phyloP scores from a whole-genome alignment of 495 filamentous ascomycete species.

The Emericellopsis terricola region DNA sequence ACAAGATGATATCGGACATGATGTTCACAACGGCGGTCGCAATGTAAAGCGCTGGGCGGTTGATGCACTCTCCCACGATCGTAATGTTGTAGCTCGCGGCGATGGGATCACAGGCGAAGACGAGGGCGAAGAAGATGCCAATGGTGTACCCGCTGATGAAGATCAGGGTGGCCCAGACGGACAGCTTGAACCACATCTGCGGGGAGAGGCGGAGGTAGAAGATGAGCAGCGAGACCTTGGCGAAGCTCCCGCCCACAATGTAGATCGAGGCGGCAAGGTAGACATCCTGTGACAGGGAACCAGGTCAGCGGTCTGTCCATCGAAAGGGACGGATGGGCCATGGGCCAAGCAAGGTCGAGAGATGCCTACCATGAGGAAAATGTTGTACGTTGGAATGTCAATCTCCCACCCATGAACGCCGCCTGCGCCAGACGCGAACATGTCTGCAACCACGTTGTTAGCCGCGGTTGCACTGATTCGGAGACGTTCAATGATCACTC shows the following conservation, averaged over 20 bases:
- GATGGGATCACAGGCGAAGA: slow-evolving; percentile 19
- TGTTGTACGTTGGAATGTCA: not conserved
- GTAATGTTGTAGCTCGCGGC: slow-evolving; percentile 11
- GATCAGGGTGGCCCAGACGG: slow-evolving; percentile 1
- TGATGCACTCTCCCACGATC: slow-evolving; percentile 1
- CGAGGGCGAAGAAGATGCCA: slow-evolving; percentile 7
- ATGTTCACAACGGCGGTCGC: not conserved
- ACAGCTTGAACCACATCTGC: not conserved
- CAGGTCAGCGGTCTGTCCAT: too few species aligned
- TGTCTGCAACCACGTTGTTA: not conserved
- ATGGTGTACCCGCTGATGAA: slow-evolving; percentile 1
- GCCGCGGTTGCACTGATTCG: too few species aligned
- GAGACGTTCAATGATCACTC: too few species aligned
- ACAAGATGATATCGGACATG: not conserved
- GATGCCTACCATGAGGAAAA: not conserved
- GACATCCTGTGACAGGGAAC: not conserved
- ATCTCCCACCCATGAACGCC: not conserved
- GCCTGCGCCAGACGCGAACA: not conserved
- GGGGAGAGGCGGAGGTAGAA: slow-evolving; percentile 5
- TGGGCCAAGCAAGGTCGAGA: not conserved
- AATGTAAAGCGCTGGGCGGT: not conserved
- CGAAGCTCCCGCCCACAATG: not conserved
- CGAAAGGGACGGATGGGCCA: too few species aligned
- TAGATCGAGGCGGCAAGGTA: not conserved
- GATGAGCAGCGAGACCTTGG: slow-evolving; percentile 2